A percentile compares a stretch with the other conserved stretches of the same genome.
Conservation (phyloP, 352 stramenopile genomes). For the Globisporangium paroecandrum region DNA sequence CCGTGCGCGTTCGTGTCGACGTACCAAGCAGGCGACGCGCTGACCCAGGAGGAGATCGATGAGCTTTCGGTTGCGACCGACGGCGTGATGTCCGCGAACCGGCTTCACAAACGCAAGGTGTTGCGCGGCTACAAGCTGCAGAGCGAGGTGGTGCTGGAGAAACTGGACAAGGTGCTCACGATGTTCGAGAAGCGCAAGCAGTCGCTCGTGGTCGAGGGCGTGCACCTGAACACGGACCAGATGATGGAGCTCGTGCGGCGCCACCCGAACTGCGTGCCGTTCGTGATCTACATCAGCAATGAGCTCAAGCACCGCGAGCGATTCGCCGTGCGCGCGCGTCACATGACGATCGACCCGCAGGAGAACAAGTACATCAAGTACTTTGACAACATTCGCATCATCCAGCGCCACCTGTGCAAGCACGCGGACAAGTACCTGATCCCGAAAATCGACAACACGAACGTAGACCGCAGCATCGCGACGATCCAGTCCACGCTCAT, state of each 20-base stretch:
- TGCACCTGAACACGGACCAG: conserved; percentile 83
- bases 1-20: conserved; percentile 84
- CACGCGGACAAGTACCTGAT: conserved; percentile 83
- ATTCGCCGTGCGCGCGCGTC: conserved; percentile 75
- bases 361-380: conserved; percentile 91
- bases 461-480: conserved; percentile 82
- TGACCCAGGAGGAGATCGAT: conserved; percentile 45
- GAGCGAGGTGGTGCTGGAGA: conserved; percentile 77
- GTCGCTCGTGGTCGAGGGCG: conserved; percentile 83
- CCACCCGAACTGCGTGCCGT: conserved; percentile 83
- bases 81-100: conserved; percentile 60
- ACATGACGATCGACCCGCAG: conserved; percentile 88
- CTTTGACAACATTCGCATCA: conserved; percentile 89
- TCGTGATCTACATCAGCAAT: conserved; percentile 89
- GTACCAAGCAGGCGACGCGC: conserved; percentile 82
- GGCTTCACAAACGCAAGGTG: conserved; percentile 80
- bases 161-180: conserved; percentile 76
- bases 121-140: conserved; percentile 83
- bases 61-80: conserved; percentile 31
- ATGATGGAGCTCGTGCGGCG: conserved; percentile 74
- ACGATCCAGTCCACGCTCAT: conserved; percentile 85
- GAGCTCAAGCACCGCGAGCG: conserved; percentile 85
- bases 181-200: conserved; percentile 84
- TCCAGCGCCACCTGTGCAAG: conserved; percentile 84
- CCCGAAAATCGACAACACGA: conserved; percentile 88